Evolutionary conservation across 2,329 filamentous ascomycete genomes (phyloP), one percentile per base, ranked within the genome.

Genomic region (Cercospora sesami): DNA sequence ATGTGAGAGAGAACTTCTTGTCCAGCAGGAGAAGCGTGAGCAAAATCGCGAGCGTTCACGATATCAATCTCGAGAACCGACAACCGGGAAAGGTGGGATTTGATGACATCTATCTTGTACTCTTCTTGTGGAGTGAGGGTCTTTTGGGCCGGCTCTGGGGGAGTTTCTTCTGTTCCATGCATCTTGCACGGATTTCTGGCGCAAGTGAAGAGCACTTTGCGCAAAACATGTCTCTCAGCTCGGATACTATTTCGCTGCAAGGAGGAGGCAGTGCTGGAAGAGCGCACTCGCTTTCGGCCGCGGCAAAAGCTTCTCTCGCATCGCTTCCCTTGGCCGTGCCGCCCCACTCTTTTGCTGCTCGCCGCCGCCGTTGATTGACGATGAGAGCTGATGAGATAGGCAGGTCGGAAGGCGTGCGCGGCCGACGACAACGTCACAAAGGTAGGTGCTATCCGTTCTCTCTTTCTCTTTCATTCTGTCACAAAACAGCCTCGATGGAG

Each of bases 401-500:
- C 60, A 60, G 65, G 51, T 57, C 45, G 26, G 26, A 58, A 45
- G 18, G 26, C 55, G 42, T n/a, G 26, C 45, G 42, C 42, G 39
- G 55, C 30, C 33, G 31, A 39, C 16, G 36, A 63, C 51, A 36
- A 30, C 30, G 36, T 53, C 23, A 33, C 31, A 23, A 18, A 59
- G 31, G 36, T 28, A 28, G 23, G 39, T 58, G 60, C 30, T 31
- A 48, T 18, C 31, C 16, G 28, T 42, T 51, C 36, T 53, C 36
- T 60, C 30, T 64, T 36, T 26, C 21, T 60, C 67, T 60, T 62
- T 48, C 53, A 18, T 39, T 18, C 21, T 10, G 45, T 48, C 45
- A 23, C 48, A 23, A 12, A 3, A 4, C 53, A 66, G 72, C 60
- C 55, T 73, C 62, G 10, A 75, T 75, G 69, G 74, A 73, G 69